Evolutionary conservation across 176 grass and related monocot genomes (phyloP).

Genomic region (Oryza meridionalis): DNA sequence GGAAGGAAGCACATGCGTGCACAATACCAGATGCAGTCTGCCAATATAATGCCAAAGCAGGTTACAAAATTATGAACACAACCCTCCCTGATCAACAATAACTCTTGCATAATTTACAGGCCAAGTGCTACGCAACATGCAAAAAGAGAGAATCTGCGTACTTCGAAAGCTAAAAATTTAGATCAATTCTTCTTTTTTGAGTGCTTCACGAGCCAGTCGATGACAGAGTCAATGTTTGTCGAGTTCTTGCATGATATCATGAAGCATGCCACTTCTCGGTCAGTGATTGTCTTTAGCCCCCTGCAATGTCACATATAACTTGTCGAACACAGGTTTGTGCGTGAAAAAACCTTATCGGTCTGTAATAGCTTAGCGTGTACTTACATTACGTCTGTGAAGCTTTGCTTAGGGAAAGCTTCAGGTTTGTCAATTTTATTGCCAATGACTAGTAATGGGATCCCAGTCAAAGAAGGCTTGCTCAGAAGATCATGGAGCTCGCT

Average conservation of each 20-base stretch:
- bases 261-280: conserved; percentile 88
- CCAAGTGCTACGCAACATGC: conserved; percentile 48
- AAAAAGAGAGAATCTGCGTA: conserved; percentile 42
- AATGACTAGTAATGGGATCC: conserved; percentile 87
- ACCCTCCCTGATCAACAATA: conserved; percentile 49
- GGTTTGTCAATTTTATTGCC: conserved; percentile 92
- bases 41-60: conserved; percentile 52
- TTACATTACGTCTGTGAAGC: conserved; percentile 82
- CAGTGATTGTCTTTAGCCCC: conserved; percentile 67
- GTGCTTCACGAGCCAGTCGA: conserved; percentile 97
- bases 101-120: conserved; percentile 56
- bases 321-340: not conserved
- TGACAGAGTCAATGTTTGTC: conserved; percentile 86
- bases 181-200: conserved; percentile 89
- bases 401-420: conserved; percentile 79
- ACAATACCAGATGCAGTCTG: conserved; percentile 39
- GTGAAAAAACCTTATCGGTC: not conserved
- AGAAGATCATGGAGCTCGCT: conserved; percentile 92
- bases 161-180: conserved; percentile 27
- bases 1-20: conserved; percentile 37
- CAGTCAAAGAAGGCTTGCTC: conserved; percentile 81
- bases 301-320: conserved; percentile 45
- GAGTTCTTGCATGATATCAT: conserved; percentile 99
- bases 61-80: conserved; percentile 65
- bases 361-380: conserved; percentile 24